These are phyloP conservation scores for Venturia asperata DNA, from an alignment of 2,329 filamentous ascomycete genomes.

Conservation along the genomic window DNA sequence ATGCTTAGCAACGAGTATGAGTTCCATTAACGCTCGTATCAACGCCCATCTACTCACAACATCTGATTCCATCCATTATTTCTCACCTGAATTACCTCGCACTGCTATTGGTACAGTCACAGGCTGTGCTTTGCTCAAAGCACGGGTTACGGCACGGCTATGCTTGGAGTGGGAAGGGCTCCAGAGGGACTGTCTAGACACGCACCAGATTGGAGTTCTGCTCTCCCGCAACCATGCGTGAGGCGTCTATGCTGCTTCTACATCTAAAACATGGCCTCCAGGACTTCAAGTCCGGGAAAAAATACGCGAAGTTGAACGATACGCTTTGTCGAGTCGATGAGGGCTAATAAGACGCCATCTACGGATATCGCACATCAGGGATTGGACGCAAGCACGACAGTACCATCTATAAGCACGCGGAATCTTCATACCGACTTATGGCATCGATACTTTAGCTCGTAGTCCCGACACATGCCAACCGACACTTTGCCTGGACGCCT, in stretches of 20 bases:
- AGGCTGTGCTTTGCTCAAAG: background rate
- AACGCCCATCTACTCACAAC: conserved; percentile 5
- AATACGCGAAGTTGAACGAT: background rate
- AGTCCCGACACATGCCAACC: too few species aligned
- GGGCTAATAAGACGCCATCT: background rate
- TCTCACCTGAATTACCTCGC: background rate
- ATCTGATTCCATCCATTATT: background rate
- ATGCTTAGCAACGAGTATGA: background rate
- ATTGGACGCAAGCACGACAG: too few species aligned
- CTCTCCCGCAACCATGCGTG: background rate
- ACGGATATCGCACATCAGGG: background rate
- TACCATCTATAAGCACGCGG: too few species aligned
- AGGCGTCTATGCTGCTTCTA: background rate
- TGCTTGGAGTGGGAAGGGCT: background rate
- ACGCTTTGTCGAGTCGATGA: background rate
- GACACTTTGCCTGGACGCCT: too few species aligned
- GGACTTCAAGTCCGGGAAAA: background rate
- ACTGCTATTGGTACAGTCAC: background rate
- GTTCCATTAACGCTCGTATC: too few species aligned
- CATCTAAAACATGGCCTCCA: background rate
- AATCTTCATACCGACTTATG: too few species aligned
- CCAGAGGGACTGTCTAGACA: background rate
- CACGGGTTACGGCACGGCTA: background rate
- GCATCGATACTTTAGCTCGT: too few species aligned
- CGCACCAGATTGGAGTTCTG: background rate